A percentile compares a stretch with the other conserved stretches of the same genome.
phyloP scores from a whole-genome alignment of 2,329 filamentous ascomycete species.

The Ophiostoma tasmaniense region DNA sequence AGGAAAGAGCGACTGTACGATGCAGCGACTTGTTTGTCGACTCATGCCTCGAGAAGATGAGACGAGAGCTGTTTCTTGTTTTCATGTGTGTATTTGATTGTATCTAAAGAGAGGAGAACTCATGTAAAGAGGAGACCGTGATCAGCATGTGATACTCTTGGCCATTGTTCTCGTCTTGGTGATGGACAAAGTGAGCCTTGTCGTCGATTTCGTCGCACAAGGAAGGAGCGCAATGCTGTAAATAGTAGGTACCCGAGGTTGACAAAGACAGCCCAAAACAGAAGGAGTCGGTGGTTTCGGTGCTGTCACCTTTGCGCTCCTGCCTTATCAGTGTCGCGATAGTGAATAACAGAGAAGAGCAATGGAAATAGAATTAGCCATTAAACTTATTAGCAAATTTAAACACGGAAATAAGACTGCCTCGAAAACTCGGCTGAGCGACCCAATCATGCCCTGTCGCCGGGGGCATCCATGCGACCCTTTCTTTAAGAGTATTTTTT shows the following conservation, averaged over 20 bases:
- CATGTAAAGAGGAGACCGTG: background rate
- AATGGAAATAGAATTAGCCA: background rate
- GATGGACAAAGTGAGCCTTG: background rate
- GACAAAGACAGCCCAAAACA: background rate
- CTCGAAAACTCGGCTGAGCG: background rate
- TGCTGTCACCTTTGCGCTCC: background rate
- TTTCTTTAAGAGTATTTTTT: too few species aligned
- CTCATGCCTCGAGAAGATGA: background rate
- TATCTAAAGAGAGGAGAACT: background rate
- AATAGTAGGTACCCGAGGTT: background rate
- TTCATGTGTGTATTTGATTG: too few species aligned
- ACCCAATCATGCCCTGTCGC: conserved; percentile 1
- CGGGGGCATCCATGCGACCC: background rate
- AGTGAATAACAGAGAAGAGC: conserved; percentile 1
- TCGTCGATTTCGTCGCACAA: background rate
- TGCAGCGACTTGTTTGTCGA: background rate
- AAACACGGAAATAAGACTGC: background rate
- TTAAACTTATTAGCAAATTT: background rate
- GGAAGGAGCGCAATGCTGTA: background rate
- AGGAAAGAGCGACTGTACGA: background rate
- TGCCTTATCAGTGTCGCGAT: conserved; percentile 2
- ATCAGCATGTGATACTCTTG: background rate
- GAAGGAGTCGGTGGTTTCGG: background rate
- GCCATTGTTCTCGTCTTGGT: background rate
- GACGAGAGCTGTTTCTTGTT: background rate